Percentiles rank a stretch among this genome's conserved stretches.
Evolutionary conservation across 495 filamentous ascomycete genomes (phyloP).

Genomic region (Penicillium atrosanguineum): DNA sequence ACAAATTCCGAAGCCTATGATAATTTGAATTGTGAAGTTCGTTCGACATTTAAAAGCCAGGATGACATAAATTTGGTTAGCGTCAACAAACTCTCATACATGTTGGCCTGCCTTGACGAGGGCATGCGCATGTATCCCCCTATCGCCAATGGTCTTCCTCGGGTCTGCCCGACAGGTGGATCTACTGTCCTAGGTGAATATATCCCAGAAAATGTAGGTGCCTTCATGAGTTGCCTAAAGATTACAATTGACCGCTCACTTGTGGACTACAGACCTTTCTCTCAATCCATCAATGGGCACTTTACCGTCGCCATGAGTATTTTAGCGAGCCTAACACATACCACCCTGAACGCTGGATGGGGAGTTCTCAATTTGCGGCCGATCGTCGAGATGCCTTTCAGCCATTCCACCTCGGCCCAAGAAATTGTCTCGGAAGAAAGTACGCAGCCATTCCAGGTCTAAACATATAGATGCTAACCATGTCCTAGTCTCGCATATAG

Average conservation of each 20-base stretch:
- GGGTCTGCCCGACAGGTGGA: constrained; percentile 46
- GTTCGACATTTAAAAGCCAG: constrained; percentile 40
- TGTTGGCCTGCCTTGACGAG: constrained; percentile 57
- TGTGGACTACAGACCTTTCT: constrained; percentile 43
- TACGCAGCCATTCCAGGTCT: constrained; percentile 27
- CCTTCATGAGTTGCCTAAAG: too few relatives aligned
- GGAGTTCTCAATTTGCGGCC: constrained; percentile 29
- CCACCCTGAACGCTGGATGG: constrained; percentile 51
- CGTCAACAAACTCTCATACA: constrained; percentile 48
- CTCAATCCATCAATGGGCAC: constrained; percentile 47
- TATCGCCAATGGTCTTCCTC: constrained; percentile 43
- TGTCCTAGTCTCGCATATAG: constrained; percentile 37
- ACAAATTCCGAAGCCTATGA: constrained; percentile 39
- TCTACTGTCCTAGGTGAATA: constrained; percentile 44
- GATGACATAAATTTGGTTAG: constrained; percentile 52
- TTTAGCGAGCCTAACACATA: constrained; percentile 48
- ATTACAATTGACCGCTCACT: constrained; percentile 1
- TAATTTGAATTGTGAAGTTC: constrained; percentile 44
- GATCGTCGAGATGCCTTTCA: constrained; percentile 47
- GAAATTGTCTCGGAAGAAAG: constrained; percentile 61
- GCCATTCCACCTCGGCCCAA: constrained; percentile 56
- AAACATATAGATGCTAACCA: neutral
- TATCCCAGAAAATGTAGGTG: constrained; percentile 34
- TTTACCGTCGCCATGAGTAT: constrained; percentile 40
- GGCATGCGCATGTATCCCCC: constrained; percentile 59